Evolutionary conservation across 495 filamentous ascomycete species (phyloP).

Genomic region (Podospora didyma): DNA sequence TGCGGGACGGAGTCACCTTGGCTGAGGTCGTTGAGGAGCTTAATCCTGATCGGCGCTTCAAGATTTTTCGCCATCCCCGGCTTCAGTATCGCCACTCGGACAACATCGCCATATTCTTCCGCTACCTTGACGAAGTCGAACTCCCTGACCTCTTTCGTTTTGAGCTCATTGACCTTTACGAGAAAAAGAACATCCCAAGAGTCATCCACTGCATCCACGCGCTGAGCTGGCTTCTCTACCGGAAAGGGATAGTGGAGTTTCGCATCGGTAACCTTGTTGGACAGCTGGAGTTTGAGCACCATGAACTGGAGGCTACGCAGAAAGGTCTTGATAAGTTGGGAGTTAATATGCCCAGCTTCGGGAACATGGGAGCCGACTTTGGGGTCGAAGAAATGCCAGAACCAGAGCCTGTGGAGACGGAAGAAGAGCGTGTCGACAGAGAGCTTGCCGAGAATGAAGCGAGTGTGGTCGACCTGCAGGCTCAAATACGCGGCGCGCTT

Average conservation of each 20-base stretch:
- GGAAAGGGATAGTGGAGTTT: conserved; percentile 91
- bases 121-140: conserved; percentile 87
- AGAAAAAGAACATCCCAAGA: conserved; percentile 99
- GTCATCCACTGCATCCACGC: conserved; percentile 99
- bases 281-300: conserved; percentile 94
- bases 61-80: conserved; percentile 79
- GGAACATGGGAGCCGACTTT: conserved; percentile 93
- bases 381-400: conserved; percentile 51
- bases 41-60: conserved; percentile 64
- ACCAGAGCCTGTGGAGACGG: conserved; percentile 73
- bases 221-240: conserved; percentile 88
- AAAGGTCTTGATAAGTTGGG: conserved; percentile 95
- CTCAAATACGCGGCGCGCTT: conserved; percentile 79
- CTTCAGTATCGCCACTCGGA: conserved; percentile 96
- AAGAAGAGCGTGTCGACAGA: conserved; percentile 83
- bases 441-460: conserved; percentile 74
- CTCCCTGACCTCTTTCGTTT: conserved; percentile 97
- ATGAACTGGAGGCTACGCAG: conserved; percentile 93
- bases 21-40: conserved; percentile 95
- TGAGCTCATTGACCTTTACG: conserved; percentile 96
- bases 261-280: conserved; percentile 98
- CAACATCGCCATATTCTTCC: conserved; percentile 93
- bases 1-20: conserved; percentile 90
- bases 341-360: conserved; percentile 94
- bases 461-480: conserved; percentile 74